Base-by-base conservation (phyloP, 257 asterid genomes). In the Jaltomata sinuosa region DNA sequence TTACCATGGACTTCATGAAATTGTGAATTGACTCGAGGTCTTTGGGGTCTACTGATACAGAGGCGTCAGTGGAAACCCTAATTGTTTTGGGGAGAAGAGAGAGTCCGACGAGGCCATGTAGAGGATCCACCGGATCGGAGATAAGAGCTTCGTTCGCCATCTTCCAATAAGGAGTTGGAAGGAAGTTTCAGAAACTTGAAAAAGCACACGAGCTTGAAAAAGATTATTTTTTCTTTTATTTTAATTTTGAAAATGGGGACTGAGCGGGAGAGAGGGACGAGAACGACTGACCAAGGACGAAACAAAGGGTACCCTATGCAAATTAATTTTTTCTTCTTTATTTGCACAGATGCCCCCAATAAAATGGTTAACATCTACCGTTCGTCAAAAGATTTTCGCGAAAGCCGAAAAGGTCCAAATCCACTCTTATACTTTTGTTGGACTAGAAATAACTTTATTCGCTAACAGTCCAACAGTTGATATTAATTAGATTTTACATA, bases 1-100 rank as follows among this genome's bases (percentile, higher is more conserved):
- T 11, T 91, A 93, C 97, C 97, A 87, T 42, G 32, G 91, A 89
- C 87, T 93, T 91, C 93, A 93, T 89, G 82, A 92, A 87, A 78
- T 84, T 84, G 83, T 92, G 92, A 81, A 93, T 27, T 19, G 93
- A 90, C 80, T 92, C 90, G 36, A 90, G 93, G 89, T 93, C 90
- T 55, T 81, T 87, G 55, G 85, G 68, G 52, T 83, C 85, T 61
- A 81, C 27, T 22, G 92, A 89, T 42, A 87, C 50, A 11, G 89
- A 55, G 79, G 57, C 85, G 68, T 47, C 83, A 42, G 88, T 78
- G 1, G 93, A 83, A 84, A 91, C 91, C 93, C 90, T 87, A 90
- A 88, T 79, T 82, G 93, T 86, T 82, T 90, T 89, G 15, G 96
- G 92, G 76, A 93, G 87, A 12, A 91, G 87, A 84, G 89, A 85